phyloP scores from a whole-genome alignment of 2,329 filamentous ascomycete genomes.

The Aureobasidium lini region DNA sequence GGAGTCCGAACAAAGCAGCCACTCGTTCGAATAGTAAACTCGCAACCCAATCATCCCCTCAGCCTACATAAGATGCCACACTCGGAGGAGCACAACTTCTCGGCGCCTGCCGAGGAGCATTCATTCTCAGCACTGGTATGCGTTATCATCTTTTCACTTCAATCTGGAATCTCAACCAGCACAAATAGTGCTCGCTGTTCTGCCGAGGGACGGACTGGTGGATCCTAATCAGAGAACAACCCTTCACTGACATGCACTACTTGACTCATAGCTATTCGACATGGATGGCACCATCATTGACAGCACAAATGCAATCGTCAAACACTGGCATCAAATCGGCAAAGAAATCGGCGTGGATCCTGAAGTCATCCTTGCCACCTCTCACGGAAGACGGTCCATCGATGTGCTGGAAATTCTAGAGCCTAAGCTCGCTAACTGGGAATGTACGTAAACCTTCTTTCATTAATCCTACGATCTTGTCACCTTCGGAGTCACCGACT shows the following conservation, averaged over 20 bases:
- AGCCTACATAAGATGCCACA: conserved; percentile 18
- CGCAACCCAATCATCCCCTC: too few relatives aligned
- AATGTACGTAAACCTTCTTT: conserved; percentile 56
- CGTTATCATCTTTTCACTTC: background rate
- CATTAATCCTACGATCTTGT: background rate
- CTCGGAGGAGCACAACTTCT: conserved; percentile 30
- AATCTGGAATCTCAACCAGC: too few relatives aligned
- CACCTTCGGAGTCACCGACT: background rate
- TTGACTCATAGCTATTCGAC: conserved; percentile 51
- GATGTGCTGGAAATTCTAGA: conserved; percentile 74
- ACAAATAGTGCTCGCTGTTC: too few relatives aligned
- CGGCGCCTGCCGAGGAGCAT: conserved; percentile 33
- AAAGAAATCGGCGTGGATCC: conserved; percentile 77
- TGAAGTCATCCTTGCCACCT: conserved; percentile 78
- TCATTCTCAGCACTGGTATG: conserved; percentile 37
- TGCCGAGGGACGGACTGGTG: too few relatives aligned
- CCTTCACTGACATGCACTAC: background rate
- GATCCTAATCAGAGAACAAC: background rate
- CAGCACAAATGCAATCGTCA: conserved; percentile 67
- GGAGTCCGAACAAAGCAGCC: too few relatives aligned
- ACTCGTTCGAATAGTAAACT: too few relatives aligned
- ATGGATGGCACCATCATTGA: conserved; percentile 83
- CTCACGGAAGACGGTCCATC: conserved; percentile 83
- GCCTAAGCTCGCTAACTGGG: conserved; percentile 82
- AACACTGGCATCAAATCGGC: conserved; percentile 72